Evolutionary conservation across 495 filamentous ascomycete genomes (phyloP), one percentile per base, ranked within the genome.

Genomic region (Hypoxylon lenormandii): DNA sequence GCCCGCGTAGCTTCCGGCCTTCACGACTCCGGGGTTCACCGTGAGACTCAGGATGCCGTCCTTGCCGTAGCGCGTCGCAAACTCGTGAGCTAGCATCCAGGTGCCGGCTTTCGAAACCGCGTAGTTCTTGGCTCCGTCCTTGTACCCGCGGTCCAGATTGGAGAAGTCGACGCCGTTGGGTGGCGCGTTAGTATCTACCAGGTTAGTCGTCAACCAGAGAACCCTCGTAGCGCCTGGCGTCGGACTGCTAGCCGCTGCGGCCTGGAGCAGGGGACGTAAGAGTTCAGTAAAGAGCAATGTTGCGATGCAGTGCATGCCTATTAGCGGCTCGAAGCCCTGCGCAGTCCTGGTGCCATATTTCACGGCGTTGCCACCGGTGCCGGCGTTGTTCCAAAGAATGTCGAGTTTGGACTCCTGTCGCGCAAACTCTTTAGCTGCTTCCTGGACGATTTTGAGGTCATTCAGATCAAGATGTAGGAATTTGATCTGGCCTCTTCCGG

Each of bases 11-110:
- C n/a, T 66, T 22, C 8, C 74, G 0, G 77, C 72, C 30, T 70
- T 74, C 51, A 82, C 60, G 28, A 79, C 76, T 23, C 82, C 82
- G 1, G 81, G 81, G 65, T 83, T 79, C 15, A 81, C 60, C 19
- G 66, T 50, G 54, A 76, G 42, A 15, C 64, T 66, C 21, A 76
- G 38, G 16, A 76, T 66, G 19, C 71, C 69, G n/a, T 64, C 59
- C 0, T 33, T 21, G 19, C 26, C 19, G 22, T 64, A 26, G 1
- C 59, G 66, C 7, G 64, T 49, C 5, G 54, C 69, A 45, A 60
- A 69, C 55, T 71, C 72, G 23, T 36, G 47, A 1, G 50, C 66
- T 5, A 66, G 58, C 13, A 72, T 52, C 22, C 49, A 67, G n/a
- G 64, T 65, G 22, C 70, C 70, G 0, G 68, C 60, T 54, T 76